Conservation (phyloP, 257 asterid genomes). For the Solanum appendiculatum region DNA sequence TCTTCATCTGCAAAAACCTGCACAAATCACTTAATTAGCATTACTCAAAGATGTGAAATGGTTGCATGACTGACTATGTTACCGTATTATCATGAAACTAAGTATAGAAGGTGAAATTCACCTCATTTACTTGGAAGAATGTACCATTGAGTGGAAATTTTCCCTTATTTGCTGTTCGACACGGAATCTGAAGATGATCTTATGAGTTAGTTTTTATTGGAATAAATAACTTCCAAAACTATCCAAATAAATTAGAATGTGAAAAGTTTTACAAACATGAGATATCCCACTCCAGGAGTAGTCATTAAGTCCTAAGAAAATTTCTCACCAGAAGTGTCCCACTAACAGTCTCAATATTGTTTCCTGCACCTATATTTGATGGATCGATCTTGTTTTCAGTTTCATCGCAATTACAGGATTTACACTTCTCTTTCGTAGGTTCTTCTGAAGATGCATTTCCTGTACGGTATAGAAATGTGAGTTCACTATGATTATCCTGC, state of each 20-base stretch:
- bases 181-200: slow-evolving; percentile 10
- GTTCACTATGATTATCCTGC: not conserved
- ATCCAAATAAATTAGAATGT: not conserved
- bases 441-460: not conserved
- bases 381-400: not conserved
- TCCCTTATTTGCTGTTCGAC: slow-evolving; percentile 16
- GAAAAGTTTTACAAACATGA: not conserved
- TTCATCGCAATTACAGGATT: not conserved
- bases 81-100: not conserved
- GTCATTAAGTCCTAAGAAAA: not conserved
- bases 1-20: slow-evolving; percentile 37
- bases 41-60: not conserved
- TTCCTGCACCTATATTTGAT: not conserved
- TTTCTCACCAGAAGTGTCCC: slow-evolving; percentile 27
- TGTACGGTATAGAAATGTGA: not conserved
- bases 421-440: not conserved
- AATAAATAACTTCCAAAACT: not conserved
- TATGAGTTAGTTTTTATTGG: not conserved
- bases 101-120: not conserved
- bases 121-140: slow-evolving; percentile 29
- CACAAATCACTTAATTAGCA: not conserved
- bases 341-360: not conserved
- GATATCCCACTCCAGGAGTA: not conserved
- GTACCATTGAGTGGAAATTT: slow-evolving; percentile 25
- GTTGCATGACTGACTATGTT: not conserved